These are phyloP conservation scores for Xylaria sp. DNA, from an alignment of 2,329 filamentous ascomycete genomes.

Conservation along the genomic window DNA sequence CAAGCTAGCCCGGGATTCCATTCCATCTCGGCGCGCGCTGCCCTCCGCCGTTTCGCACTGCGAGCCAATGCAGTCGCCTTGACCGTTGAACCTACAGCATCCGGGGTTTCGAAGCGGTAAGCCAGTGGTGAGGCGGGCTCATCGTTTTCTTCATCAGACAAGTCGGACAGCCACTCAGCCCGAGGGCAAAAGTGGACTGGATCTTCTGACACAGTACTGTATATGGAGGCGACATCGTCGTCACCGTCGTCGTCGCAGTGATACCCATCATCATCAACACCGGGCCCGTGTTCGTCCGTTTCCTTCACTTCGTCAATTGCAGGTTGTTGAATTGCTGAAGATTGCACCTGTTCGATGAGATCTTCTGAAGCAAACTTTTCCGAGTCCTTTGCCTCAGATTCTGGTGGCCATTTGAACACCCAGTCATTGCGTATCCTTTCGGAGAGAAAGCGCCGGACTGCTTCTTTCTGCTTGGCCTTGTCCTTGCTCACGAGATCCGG, in stretches of 20 bases:
- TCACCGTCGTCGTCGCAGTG: conserved; percentile 38
- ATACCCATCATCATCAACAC: conserved; percentile 44
- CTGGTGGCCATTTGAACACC: conserved; percentile 62
- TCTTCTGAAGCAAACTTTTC: conserved; percentile 1
- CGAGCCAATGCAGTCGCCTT: conserved; percentile 53
- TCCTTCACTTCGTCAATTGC: conserved; percentile 4
- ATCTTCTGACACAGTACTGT: conserved; percentile 57
- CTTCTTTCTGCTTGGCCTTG: conserved; percentile 67
- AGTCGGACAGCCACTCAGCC: conserved; percentile 62
- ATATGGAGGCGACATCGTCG: conserved; percentile 47
- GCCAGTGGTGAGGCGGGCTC: conserved; percentile 49
- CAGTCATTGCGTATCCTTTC: conserved; percentile 64
- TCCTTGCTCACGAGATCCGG: conserved; percentile 66
- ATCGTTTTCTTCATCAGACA: conserved; percentile 59
- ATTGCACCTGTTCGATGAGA: neutral
- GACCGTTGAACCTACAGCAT: conserved; percentile 51
- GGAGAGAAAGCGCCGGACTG: conserved; percentile 60
- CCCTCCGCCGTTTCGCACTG: conserved; percentile 61
- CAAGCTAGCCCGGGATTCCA: conserved; percentile 86
- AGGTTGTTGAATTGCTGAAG: neutral
- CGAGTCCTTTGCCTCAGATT: neutral
- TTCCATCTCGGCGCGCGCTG: conserved; percentile 65
- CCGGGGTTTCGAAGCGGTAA: conserved; percentile 58
- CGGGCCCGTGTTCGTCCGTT: conserved; percentile 35
- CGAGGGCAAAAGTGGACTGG: conserved; percentile 55